These are phyloP conservation scores for Niebla homalea DNA, from an alignment of 495 filamentous ascomycete species.

Conservation along the genomic window DNA sequence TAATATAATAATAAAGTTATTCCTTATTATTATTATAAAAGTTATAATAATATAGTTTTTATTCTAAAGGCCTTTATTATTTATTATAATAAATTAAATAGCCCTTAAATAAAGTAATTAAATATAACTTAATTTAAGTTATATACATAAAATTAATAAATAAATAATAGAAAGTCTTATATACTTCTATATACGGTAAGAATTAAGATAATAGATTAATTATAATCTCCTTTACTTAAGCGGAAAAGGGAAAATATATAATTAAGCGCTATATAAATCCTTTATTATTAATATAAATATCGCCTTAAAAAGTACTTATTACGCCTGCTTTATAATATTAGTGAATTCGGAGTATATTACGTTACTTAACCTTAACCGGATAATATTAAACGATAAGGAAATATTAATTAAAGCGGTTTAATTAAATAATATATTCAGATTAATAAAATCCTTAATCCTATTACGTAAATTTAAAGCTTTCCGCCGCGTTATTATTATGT, in stretches of 20 bases:
- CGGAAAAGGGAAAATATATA: not conserved
- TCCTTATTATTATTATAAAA: not conserved
- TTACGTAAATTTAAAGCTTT: not conserved
- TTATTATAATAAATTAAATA: not conserved
- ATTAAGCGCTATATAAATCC: not conserved
- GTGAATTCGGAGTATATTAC: not conserved
- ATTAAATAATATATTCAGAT: not conserved
- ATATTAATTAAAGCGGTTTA: not conserved
- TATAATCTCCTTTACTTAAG: not conserved
- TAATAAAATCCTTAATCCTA: not conserved
- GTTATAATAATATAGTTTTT: too few relatives aligned
- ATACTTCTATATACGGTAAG: not conserved
- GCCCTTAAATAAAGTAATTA: not conserved
- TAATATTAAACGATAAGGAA: not conserved
- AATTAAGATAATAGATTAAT: conserved; percentile 1
- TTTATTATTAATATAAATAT: not conserved
- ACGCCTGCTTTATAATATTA: not conserved
- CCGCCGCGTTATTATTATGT: not conserved
- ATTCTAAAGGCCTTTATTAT: not conserved
- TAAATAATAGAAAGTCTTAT: not conserved
- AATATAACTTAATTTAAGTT: not conserved
- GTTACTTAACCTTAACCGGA: not conserved
- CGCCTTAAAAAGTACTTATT: not conserved
- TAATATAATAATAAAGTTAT: not conserved
- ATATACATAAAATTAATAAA: not conserved